Evolutionary conservation across 495 filamentous ascomycete genomes (phyloP).

Genomic region (Cenococcum geophilum): DNA sequence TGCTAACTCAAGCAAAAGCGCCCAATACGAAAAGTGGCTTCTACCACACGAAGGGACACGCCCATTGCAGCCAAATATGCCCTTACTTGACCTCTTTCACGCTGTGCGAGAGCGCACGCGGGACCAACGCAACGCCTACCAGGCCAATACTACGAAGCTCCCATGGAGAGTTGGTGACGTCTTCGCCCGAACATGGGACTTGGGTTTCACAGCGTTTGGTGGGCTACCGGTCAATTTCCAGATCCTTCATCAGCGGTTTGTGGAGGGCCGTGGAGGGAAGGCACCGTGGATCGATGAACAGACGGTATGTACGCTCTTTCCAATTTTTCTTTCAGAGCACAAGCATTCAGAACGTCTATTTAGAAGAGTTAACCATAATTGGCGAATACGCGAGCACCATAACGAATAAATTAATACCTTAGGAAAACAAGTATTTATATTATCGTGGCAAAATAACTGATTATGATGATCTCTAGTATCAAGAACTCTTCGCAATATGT

Average conservation of each 20-base stretch:
- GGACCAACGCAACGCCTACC: slow-evolving; percentile 19
- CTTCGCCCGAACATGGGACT: slow-evolving; percentile 48
- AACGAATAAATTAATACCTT: background rate
- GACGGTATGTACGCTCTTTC: slow-evolving; percentile 41
- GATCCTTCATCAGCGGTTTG: slow-evolving; percentile 62
- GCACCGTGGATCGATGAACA: slow-evolving; percentile 71
- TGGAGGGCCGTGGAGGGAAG: slow-evolving; percentile 45
- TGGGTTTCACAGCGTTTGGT: slow-evolving; percentile 67
- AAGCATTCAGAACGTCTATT: background rate
- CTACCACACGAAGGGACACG: no score
- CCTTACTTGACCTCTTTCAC: slow-evolving; percentile 23
- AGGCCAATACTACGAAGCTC: slow-evolving; percentile 15
- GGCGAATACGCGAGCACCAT: no score
- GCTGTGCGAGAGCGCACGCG: slow-evolving; percentile 24
- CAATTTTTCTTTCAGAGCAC: no score
- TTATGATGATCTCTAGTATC: slow-evolving; percentile 49
- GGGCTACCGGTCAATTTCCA: slow-evolving; percentile 68
- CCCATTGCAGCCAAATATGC: slow-evolving; percentile 11
- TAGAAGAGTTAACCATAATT: no score
- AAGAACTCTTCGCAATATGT: slow-evolving; percentile 75
- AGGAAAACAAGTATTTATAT: background rate
- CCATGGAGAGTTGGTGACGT: slow-evolving; percentile 26
- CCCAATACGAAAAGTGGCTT: no score
- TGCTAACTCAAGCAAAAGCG: no score
- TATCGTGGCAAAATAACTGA: slow-evolving; percentile 1